Conservation (phyloP, 2,329 filamentous ascomycete species). For the Tothia fuscella region DNA sequence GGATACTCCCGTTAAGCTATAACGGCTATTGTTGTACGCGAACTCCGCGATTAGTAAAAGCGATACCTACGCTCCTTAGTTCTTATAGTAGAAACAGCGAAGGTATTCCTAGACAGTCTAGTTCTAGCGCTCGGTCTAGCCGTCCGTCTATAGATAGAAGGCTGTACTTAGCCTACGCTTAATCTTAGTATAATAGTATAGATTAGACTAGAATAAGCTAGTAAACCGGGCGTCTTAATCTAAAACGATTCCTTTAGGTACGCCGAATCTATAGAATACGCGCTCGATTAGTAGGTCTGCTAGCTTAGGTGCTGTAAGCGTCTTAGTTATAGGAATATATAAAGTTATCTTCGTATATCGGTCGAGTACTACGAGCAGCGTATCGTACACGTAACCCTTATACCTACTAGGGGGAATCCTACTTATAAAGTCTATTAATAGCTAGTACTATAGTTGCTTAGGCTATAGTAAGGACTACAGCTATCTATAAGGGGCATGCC, state of each 20-base stretch:
- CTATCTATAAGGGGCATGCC: slow-evolving; percentile 6
- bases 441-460: slow-evolving; percentile 8
- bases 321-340: slow-evolving; percentile 10
- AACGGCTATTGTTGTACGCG: not conserved
- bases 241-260: slow-evolving; percentile 11
- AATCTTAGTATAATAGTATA: slow-evolving; percentile 10
- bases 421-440: slow-evolving; percentile 14
- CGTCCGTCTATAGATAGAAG: slow-evolving; percentile 13
- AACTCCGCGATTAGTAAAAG: slow-evolving; percentile 5
- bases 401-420: slow-evolving; percentile 9
- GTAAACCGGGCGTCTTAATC: slow-evolving; percentile 11
- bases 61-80: not conserved
- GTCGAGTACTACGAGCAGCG: slow-evolving; percentile 16
- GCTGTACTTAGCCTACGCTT: slow-evolving; percentile 9
- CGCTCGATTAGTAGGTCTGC: not conserved
- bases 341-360: slow-evolving; percentile 16
- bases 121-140: slow-evolving; percentile 13
- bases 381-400: slow-evolving; percentile 9
- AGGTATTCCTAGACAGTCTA: slow-evolving; percentile 12
- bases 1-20: not conserved
- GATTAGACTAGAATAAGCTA: slow-evolving; percentile 9
- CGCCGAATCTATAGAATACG: slow-evolving; percentile 3
- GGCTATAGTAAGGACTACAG: slow-evolving; percentile 10
- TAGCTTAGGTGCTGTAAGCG: slow-evolving; percentile 13
- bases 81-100: slow-evolving; percentile 7